Base-by-base conservation (phyloP, 2,329 filamentous ascomycete species). In the Trichophyton simii region DNA sequence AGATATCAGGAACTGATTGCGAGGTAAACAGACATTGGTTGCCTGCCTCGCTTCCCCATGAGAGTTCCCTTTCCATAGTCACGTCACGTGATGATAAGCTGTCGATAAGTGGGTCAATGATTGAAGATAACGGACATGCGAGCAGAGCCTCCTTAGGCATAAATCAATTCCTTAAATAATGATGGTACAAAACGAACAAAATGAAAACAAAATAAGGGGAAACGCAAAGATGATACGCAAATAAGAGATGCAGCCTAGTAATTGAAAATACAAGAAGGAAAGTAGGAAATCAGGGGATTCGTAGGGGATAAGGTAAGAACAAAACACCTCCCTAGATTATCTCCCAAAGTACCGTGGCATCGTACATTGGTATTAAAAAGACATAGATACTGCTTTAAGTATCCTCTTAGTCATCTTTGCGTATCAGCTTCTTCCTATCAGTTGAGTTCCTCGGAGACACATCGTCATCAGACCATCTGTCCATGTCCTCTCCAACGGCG, bases 401-500 rank as follows among this genome's bases (percentile, higher is more conserved):
- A 44, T 22, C 57, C 57, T 44, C 63, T 22, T 50, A 64, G 61
- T 66, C 65, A 36, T 71, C 68, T 67, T 78, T 80, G 31, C 74
- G 72, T 20, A 80, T 82, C 61, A 84, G 72, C 60, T 78, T 77
- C 66, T 78, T 73, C 62, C 73, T 74, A 66, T 82, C 76, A 57
- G 74, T 82, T 18, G 80, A 81, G 65, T 75, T 77, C 52, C 73
- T 75, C 60, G 71, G 76, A 36, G 72, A 76, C 62, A 85, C 83
- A 65, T 87, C 84, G 66, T 86, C 78, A 61, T 89, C 88, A 15
- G 87, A 90, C 79, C 91, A 92, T 71, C 87, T 89, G 70, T 94
- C 90, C 61, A 87, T 87, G 68, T 95, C 91, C 60, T 85, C 84
- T 9, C 91, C 92, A 9, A 97, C 89, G 0, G 92, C 92, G 69